These are phyloP conservation scores for Eremochloa ophiuroides DNA, from an alignment of 176 grass and related monocot genomes.

Conservation along the genomic window DNA sequence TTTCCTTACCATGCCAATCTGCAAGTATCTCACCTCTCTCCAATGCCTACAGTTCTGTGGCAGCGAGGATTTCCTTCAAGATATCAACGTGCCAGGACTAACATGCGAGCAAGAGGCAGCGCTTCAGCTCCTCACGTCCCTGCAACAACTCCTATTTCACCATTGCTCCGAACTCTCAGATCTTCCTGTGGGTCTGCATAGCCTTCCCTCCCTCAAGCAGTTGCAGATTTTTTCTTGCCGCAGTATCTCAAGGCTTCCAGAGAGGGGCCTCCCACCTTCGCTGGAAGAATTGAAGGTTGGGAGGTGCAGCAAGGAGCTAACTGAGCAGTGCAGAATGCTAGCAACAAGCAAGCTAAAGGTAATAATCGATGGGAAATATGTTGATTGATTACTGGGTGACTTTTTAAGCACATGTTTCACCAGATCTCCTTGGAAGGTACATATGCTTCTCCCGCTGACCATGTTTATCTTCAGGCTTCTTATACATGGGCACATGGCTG, in stretches of 20 bases:
- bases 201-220: not conserved
- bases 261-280: not conserved
- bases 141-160: not conserved
- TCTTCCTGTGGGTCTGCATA: slow-evolving; percentile 14
- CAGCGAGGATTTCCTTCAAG: too few relatives aligned
- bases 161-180: fast-evolving
- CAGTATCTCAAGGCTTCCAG: not conserved
- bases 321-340: not conserved
- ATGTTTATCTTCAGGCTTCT: not conserved
- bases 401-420: not conserved
- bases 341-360: not conserved
- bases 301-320: fast-evolving
- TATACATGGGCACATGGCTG: not conserved
- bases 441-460: not conserved
- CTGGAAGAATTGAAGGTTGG: not conserved
- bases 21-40: slow-evolving; percentile 14
- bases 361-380: not conserved
- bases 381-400: not conserved
- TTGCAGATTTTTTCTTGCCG: fast-evolving
- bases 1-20: not conserved
- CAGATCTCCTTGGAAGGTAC: not conserved
- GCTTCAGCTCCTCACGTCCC: slow-evolving; percentile 17
- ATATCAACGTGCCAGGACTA: not conserved
- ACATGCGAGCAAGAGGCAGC: not conserved
- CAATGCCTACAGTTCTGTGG: not conserved